Conservation (phyloP, 805 yeast species). For the Jamesozyma hellenica region DNA sequence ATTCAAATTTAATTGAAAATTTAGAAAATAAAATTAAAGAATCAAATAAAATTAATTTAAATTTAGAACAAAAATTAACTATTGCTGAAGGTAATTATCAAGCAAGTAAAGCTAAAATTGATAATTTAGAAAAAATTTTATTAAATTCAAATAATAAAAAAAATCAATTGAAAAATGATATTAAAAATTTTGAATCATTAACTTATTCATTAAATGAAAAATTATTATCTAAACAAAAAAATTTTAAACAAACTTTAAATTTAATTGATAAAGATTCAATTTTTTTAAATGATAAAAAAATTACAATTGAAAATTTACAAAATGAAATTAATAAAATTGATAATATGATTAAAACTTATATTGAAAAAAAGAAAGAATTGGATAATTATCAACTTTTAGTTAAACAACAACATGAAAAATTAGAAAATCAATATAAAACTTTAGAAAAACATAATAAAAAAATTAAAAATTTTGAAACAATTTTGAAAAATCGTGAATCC, state of each 20-base stretch:
- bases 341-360: conserved; percentile 19
- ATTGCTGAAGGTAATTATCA: conserved; percentile 71
- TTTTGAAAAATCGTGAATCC: conserved; percentile 21
- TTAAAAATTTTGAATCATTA: conserved; percentile 61
- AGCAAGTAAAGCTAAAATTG: conserved; percentile 54
- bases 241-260: conserved; percentile 50
- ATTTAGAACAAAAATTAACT: conserved; percentile 59
- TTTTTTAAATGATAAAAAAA: conserved; percentile 53
- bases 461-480: conserved; percentile 2
- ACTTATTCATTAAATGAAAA: conserved; percentile 48
- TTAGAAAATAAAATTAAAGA: conserved; percentile 3
- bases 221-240: conserved; percentile 40
- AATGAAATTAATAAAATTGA: conserved; percentile 28
- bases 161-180: conserved; percentile 51
- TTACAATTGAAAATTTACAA: conserved; percentile 35
- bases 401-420: conserved; percentile 23
- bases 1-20: not conserved
- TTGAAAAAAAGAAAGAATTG: conserved; percentile 27
- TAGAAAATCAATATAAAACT: conserved; percentile 22
- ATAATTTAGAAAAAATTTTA: conserved; percentile 48
- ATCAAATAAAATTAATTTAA: conserved; percentile 29
- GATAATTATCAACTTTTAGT: conserved; percentile 24
- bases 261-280: conserved; percentile 53
- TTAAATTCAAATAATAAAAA: conserved; percentile 61
- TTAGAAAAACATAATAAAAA: conserved; percentile 18